phyloP scores from a whole-genome alignment of 2,329 filamentous ascomycete genomes.

The Exophiala sideris region DNA sequence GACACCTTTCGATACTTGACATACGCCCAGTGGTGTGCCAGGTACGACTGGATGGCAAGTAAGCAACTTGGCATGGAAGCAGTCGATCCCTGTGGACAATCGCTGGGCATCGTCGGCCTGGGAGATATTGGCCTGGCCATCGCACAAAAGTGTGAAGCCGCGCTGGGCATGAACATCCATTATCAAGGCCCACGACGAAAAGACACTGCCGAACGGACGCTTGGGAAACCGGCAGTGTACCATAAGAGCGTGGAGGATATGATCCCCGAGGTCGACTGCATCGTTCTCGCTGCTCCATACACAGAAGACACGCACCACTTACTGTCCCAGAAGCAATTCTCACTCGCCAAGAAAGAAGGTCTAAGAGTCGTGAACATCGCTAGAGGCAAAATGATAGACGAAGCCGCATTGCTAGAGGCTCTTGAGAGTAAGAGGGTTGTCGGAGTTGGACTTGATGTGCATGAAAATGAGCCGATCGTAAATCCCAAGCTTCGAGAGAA shows the following conservation, averaged over 20 bases:
- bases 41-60: neutral
- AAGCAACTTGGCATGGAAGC: neutral
- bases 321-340: constrained; percentile 40
- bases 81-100: neutral
- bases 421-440: constrained; percentile 47
- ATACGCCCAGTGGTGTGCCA: neutral
- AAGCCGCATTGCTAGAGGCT: constrained; percentile 46
- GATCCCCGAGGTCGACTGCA: constrained; percentile 30
- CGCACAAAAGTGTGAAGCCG: neutral
- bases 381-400: constrained; percentile 50
- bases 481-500: constrained; percentile 41
- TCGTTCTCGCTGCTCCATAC: constrained; percentile 36
- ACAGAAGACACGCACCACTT: constrained; percentile 12
- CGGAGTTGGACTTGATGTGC: constrained; percentile 50
- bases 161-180: constrained; percentile 7
- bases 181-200: constrained; percentile 2
- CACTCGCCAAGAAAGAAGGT: constrained; percentile 46
- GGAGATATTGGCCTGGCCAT: neutral
- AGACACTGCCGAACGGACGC: neutral
- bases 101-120: constrained; percentile 2
- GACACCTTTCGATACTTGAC: constrained; percentile 3
- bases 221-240: constrained; percentile 25
- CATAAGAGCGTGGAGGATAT: constrained; percentile 32
- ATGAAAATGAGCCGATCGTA: constrained; percentile 44
- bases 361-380: constrained; percentile 52